Evolutionary conservation across 192 early-diverging fungal species (phyloP), one percentile per base, ranked within the genome.

Genomic region (Rhizophagus clarus): DNA sequence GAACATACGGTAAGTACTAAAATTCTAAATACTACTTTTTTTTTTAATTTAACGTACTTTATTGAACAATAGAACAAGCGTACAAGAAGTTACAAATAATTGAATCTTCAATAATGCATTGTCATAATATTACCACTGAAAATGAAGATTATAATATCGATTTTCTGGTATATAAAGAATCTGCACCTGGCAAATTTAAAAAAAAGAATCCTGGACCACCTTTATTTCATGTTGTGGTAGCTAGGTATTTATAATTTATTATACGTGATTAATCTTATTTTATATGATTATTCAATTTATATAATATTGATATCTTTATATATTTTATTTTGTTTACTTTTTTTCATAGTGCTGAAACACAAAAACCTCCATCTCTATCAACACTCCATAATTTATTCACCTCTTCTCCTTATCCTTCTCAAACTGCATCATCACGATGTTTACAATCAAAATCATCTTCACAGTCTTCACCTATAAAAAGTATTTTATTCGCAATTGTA

Each of bases 61-160:
- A 61, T 37, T 70, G 40, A 61, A 32, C 2, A 5, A 37, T 26
- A 86, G 85, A 80, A 15, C 75, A 86, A 78, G 81, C 84, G 22
- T 74, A 84, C 26, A 68, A 79, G 20, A 84, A 64, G 22, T 71
- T 86, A 22, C 79, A 81, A 56, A 84, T 86, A 62, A 80, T 86
- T 72, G 15, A 56, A 56, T 56, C 49, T 15, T 56, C 17, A 73
- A 40, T 12, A 45, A 72, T n/a, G 61, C 74, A 5, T 81, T 79
- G 26, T 72, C 37, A 20, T 68, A 40, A 15, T 72, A 15, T 4
- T 12, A 17, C 8, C 4, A 5, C 12, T 28, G 28, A 72, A 47
- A 45, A 47, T 45, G n/a, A 72, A 5, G 42, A 29, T 29, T 72
- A 72, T 72, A 49, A 72, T 28, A 72, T 72, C 20, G 71, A 72